Conservation (phyloP, 2,329 filamentous ascomycete genomes). For the Phialophora macrospora region DNA sequence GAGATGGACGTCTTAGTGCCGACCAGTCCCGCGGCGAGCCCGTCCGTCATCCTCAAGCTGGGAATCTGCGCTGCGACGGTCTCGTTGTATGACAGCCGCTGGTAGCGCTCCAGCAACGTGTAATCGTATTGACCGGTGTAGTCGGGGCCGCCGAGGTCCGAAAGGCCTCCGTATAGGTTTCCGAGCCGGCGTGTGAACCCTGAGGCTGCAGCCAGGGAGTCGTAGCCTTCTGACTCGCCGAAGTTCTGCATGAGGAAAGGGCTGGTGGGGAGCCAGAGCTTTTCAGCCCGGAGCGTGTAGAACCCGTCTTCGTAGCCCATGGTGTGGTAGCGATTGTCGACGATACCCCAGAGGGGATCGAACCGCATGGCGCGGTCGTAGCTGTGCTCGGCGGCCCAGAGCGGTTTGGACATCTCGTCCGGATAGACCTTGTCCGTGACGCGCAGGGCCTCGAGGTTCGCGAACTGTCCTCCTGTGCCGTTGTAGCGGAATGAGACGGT, state of each 20-base stretch:
- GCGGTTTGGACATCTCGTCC: slow-evolving; percentile 41
- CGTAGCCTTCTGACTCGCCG: slow-evolving; percentile 22
- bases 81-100: slow-evolving; percentile 43
- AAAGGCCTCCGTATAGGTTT: slow-evolving; percentile 17
- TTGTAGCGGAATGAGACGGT: slow-evolving; percentile 53
- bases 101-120: slow-evolving; percentile 51
- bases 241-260: slow-evolving; percentile 14
- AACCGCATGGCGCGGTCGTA: slow-evolving; percentile 14
- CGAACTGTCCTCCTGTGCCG: slow-evolving; percentile 30
- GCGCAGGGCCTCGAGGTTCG: slow-evolving; percentile 43
- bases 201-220: slow-evolving; percentile 18
- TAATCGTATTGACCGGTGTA: slow-evolving; percentile 48
- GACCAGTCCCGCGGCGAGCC: slow-evolving; percentile 32
- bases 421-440: slow-evolving; percentile 48
- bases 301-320: slow-evolving; percentile 22
- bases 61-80: slow-evolving; percentile 45
- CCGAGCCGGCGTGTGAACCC: slow-evolving; percentile 20
- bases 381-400: slow-evolving; percentile 48
- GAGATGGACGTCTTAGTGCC: slow-evolving; percentile 28
- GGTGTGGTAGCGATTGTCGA: slow-evolving; percentile 21
- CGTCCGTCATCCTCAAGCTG: slow-evolving; percentile 54
- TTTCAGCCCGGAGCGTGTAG: slow-evolving; percentile 20
- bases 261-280: slow-evolving; percentile 21
- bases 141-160: slow-evolving; percentile 33
- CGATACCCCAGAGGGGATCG: slow-evolving; percentile 26